Conservation (phyloP, 805 yeast genomes). For the Yamadazyma ubonensis region DNA sequence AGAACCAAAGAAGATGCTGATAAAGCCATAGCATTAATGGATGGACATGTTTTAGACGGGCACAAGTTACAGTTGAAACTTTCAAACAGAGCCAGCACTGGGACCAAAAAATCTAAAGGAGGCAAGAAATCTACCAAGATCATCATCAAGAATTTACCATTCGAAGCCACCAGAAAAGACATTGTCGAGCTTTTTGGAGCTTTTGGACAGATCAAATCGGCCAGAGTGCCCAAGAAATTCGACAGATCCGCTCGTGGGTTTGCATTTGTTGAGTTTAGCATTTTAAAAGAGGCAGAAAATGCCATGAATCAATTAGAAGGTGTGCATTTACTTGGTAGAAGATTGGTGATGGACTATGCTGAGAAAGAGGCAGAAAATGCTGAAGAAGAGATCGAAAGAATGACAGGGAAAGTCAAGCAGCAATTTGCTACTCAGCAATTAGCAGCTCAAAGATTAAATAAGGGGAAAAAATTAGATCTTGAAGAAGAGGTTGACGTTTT, state of each 20-base stretch:
- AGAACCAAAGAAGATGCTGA: slow-evolving; percentile 74
- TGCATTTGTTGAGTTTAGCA: slow-evolving; percentile 90
- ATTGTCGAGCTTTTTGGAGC: slow-evolving; percentile 90
- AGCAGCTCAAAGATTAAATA: slow-evolving; percentile 64
- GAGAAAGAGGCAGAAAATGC: slow-evolving; percentile 77
- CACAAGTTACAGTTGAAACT: slow-evolving; percentile 87
- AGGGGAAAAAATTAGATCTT: slow-evolving; percentile 67
- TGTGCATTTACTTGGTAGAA: slow-evolving; percentile 93
- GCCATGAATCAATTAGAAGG: slow-evolving; percentile 95
- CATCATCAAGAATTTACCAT: slow-evolving; percentile 94
- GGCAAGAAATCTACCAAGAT: slow-evolving; percentile 61
- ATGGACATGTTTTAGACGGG: slow-evolving; percentile 80
- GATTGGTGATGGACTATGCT: slow-evolving; percentile 91
- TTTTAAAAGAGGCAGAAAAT: slow-evolving; percentile 84
- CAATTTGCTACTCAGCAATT: slow-evolving; percentile 78
- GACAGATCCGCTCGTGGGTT: slow-evolving; percentile 95
- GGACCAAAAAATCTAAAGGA: slow-evolving; percentile 29
- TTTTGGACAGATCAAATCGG: slow-evolving; percentile 91
- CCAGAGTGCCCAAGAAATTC: slow-evolving; percentile 93
- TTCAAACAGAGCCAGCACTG: slow-evolving; percentile 68
- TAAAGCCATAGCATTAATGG: slow-evolving; percentile 67
- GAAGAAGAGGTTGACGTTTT: slow-evolving; percentile 42
- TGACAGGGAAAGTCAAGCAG: slow-evolving; percentile 81
- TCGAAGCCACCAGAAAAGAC: slow-evolving; percentile 91
- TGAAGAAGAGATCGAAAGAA: slow-evolving; percentile 84